Evolutionary conservation across 805 yeast genomes (phyloP).

Genomic region (Clavispora carvajalis): DNA sequence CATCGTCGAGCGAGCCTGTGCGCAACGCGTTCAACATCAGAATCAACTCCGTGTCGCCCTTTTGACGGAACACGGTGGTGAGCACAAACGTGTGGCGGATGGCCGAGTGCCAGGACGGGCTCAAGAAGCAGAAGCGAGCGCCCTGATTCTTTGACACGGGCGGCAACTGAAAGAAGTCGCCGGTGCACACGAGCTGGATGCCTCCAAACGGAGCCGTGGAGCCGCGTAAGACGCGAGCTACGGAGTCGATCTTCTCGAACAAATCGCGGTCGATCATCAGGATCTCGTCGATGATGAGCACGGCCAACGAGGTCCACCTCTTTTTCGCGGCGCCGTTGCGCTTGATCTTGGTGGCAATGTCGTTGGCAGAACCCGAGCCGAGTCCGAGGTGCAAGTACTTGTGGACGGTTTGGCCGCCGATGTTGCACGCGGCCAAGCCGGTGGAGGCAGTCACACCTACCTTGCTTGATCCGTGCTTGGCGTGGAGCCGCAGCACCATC

Average conservation of each 20-base stretch:
- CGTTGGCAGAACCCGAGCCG: slow-evolving; percentile 49
- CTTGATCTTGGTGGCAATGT: slow-evolving; percentile 47
- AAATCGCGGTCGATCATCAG: slow-evolving; percentile 74
- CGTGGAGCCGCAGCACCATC: slow-evolving; percentile 49
- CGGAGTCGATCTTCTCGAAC: slow-evolving; percentile 55
- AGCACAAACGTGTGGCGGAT: slow-evolving; percentile 55
- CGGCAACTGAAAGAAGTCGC: slow-evolving; percentile 80
- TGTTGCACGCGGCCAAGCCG: slow-evolving; percentile 77
- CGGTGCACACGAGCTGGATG: slow-evolving; percentile 68
- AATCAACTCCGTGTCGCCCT: slow-evolving; percentile 64
- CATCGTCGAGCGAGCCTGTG: slow-evolving; percentile 49
- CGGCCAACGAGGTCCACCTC: slow-evolving; percentile 55
- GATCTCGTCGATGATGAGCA: slow-evolving; percentile 69
- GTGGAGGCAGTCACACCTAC: slow-evolving; percentile 83
- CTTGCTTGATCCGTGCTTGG: slow-evolving; percentile 33
- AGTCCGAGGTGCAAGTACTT: slow-evolving; percentile 76
- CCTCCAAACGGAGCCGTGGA: slow-evolving; percentile 66
- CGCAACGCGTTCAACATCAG: slow-evolving; percentile 74
- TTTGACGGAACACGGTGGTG: slow-evolving; percentile 68
- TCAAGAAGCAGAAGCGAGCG: slow-evolving; percentile 58
- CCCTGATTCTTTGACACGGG: slow-evolving; percentile 48
- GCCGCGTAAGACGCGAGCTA: slow-evolving; percentile 50
- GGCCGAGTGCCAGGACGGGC: slow-evolving; percentile 54
- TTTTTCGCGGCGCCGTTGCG: slow-evolving; percentile 43
- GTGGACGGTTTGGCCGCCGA: slow-evolving; percentile 75